Evolutionary conservation across 1,284 basidiomycete species (phyloP), one percentile per base, ranked within the genome.

Genomic region (Mrakiaceae sp.): DNA sequence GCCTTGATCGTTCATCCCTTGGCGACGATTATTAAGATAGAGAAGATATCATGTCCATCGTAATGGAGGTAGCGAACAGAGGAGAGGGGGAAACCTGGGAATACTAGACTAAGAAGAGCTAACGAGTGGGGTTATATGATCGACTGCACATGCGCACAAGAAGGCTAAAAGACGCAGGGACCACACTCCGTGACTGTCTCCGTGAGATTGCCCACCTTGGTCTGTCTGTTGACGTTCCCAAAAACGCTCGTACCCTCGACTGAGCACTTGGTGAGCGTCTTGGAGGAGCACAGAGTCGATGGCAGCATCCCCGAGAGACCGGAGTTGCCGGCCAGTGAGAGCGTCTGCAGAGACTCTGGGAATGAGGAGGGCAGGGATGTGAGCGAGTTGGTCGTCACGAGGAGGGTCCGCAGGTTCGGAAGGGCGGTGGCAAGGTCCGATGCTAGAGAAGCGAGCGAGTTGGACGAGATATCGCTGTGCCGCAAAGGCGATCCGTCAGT

Each of bases 261-360:
- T 67, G 75, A 72, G 63, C 75, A 75, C 48, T 65, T 67, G n/a
- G 71, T 69, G 55, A 76, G 60, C 1, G 58, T 56, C 2, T 67
- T 55, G 11, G 66, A 70, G 3, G 51, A 54, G 63, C 75, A 76
- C 3, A 75, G 58, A 10, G 60, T 46, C 10, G 50, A 39, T 0
- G 74, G 73, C 56, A 76, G 69, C 14, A 63, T 46, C 1, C 74
- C 74, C 0, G 65, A 55, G 39, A 75, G 68, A 27, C 63, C 65
- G n/a, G 72, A 53, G 64, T 77, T 77, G n/a, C 67, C 67, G 43
- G 70, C 72, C 8, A 77, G 68, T 4, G 71, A 72, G 2, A 77
- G 64, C 6, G 71, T 67, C 4, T 69, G 60, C 8, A 77, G 66
- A 3, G 70, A 67, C 0, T 68, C 16, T 2, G 75, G 75, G 40